phyloP scores from a whole-genome alignment of 495 filamentous ascomycete genomes.

The Parathielavia appendiculata region DNA sequence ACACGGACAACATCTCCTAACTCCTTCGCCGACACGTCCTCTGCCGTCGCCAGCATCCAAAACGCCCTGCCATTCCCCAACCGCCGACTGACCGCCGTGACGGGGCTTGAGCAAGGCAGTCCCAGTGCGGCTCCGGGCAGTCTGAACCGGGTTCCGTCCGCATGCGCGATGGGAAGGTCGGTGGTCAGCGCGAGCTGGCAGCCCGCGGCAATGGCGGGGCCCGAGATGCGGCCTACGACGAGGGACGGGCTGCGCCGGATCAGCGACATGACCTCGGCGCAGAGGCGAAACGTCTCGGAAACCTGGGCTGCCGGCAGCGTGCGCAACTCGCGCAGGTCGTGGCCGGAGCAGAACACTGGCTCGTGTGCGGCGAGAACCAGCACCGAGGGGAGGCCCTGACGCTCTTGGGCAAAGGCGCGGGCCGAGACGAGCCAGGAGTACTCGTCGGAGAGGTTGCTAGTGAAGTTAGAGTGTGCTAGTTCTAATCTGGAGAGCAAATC shows the following conservation, averaged over 20 bases:
- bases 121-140: constrained; percentile 27
- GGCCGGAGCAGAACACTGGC: constrained; percentile 28
- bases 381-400: constrained; percentile 17
- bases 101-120: constrained; percentile 28
- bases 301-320: neutral
- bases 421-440: constrained; percentile 25
- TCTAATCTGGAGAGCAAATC: constrained; percentile 11
- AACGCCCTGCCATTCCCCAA: constrained; percentile 17
- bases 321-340: constrained; percentile 25
- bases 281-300: constrained; percentile 22
- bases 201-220: constrained; percentile 25
- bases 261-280: constrained; percentile 27
- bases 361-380: constrained; percentile 27
- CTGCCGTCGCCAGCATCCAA: constrained; percentile 22
- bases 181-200: constrained; percentile 28
- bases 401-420: constrained; percentile 15
- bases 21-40: constrained; percentile 16
- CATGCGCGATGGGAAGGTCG: constrained; percentile 23
- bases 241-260: constrained; percentile 26
- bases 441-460: neutral
- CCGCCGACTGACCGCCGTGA: constrained; percentile 18
- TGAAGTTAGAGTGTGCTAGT: neutral
- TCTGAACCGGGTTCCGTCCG: constrained; percentile 9
- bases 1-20: constrained; percentile 19
- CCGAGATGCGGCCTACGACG: constrained; percentile 24